Percentiles rank a stretch among this genome's conserved stretches.
phyloP scores from a whole-genome alignment of 306 rosid genomes.

The Cyamopsis tetragonoloba region DNA sequence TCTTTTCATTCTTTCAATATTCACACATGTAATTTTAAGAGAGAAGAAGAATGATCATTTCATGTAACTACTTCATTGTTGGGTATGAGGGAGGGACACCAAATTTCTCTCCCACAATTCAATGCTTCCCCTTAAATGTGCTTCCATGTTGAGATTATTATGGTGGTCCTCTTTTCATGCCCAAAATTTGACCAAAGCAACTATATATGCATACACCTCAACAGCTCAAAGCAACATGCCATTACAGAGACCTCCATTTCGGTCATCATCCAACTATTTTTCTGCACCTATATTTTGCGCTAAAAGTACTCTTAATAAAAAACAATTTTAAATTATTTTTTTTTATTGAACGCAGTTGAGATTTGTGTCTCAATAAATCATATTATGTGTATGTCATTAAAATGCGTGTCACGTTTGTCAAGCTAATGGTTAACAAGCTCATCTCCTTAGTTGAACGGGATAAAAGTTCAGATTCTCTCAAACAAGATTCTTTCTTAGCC shows the following conservation, averaged over 20 bases:
- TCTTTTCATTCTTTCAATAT: constrained; percentile 1
- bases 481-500: no score
- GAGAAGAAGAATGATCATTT: not conserved
- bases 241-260: constrained; percentile 31
- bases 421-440: no score
- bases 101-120: constrained; percentile 4
- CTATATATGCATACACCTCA: constrained; percentile 19
- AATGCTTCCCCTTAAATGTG: constrained; percentile 13
- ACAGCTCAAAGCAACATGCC: constrained; percentile 27
- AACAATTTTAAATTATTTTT: no score
- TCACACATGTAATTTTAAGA: not conserved
- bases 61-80: constrained; percentile 2
- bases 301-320: no score
- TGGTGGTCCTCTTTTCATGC: not conserved
- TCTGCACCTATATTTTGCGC: no score
- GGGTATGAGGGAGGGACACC: constrained; percentile 23
- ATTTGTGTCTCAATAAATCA: no score
- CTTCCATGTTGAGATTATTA: not conserved
- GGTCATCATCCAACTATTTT: constrained; percentile 18
- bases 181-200: constrained; percentile 17
- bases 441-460: no score
- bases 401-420: no score
- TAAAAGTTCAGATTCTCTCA: no score
- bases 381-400: no score
- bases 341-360: no score